Evolutionary conservation across 2,329 filamentous ascomycete genomes (phyloP).

Genomic region (Coniochaeta prunicola): DNA sequence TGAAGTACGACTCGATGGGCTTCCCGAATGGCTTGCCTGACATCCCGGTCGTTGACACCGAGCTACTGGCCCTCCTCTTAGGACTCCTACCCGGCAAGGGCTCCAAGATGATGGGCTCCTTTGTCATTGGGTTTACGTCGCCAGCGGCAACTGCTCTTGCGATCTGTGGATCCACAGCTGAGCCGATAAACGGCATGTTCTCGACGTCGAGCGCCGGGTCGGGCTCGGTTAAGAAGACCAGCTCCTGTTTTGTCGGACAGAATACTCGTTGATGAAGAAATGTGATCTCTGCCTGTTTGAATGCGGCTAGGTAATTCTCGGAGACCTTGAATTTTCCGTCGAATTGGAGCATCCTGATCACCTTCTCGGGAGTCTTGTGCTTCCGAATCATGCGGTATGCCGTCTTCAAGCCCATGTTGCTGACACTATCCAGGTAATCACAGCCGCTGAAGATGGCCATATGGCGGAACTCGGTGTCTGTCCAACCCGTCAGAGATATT

Average conservation of each 20-base stretch:
- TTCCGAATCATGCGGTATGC: slow-evolving; percentile 86
- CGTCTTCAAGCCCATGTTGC: slow-evolving; percentile 84
- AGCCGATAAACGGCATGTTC: slow-evolving; percentile 76
- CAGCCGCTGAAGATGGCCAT: slow-evolving; percentile 98
- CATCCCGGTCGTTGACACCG: slow-evolving; percentile 16
- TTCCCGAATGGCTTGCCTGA: slow-evolving; percentile 29
- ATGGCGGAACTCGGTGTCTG: slow-evolving; percentile 79
- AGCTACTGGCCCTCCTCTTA: slow-evolving; percentile 28
- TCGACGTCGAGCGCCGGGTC: slow-evolving; percentile 55
- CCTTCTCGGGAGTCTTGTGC: slow-evolving; percentile 77
- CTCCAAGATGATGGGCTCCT: slow-evolving; percentile 48
- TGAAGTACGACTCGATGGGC: slow-evolving; percentile 49
- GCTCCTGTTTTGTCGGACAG: slow-evolving; percentile 61
- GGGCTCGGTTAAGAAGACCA: slow-evolving; percentile 70
- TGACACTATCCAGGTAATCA: slow-evolving; percentile 85
- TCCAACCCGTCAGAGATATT: slow-evolving; percentile 85
- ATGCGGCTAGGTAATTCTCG: slow-evolving; percentile 70
- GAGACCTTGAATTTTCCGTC: slow-evolving; percentile 81
- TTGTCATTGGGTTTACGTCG: slow-evolving; percentile 85
- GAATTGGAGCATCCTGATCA: slow-evolving; percentile 78
- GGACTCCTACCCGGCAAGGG: slow-evolving; percentile 25
- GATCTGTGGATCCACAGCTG: slow-evolving; percentile 58
- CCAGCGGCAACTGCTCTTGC: slow-evolving; percentile 72
- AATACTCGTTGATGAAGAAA: slow-evolving; percentile 95
- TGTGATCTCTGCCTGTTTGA: slow-evolving; percentile 81